phyloP scores from a whole-genome alignment of 2,329 filamentous ascomycete species.

The Cephalotrichum gorgonifer region DNA sequence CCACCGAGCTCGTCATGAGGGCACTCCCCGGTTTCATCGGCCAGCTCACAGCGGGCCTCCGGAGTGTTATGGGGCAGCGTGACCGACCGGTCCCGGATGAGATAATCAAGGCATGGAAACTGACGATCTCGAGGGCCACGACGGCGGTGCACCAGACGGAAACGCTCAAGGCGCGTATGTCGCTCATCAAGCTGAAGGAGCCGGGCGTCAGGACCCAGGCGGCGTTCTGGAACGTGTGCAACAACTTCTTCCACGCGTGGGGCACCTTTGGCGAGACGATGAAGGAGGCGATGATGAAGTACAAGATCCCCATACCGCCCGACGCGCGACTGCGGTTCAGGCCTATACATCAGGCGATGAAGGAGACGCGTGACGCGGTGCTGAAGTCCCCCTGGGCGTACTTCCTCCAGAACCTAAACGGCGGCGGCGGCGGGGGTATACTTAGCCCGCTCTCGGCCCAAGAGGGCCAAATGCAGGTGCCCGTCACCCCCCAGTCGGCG shows the following conservation, averaged over 20 bases:
- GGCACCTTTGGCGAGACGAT: slow-evolving; percentile 52
- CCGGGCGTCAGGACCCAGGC: slow-evolving; percentile 58
- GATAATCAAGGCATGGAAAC: slow-evolving; percentile 55
- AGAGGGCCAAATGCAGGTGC: slow-evolving; percentile 30
- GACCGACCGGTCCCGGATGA: slow-evolving; percentile 36
- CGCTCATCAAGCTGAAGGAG: slow-evolving; percentile 75
- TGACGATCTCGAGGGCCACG: slow-evolving; percentile 61
- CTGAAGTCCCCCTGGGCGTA: slow-evolving; percentile 47
- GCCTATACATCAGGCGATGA: slow-evolving; percentile 72
- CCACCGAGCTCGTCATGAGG: slow-evolving; percentile 62
- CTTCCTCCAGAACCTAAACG: slow-evolving; percentile 21
- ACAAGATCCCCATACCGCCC: slow-evolving; percentile 40
- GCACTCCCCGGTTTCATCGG: slow-evolving; percentile 60
- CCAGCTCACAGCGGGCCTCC: slow-evolving; percentile 55
- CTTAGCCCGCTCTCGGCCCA: slow-evolving; percentile 1
- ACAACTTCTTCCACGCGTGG: slow-evolving; percentile 62
- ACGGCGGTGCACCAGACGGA: slow-evolving; percentile 64
- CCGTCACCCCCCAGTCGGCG: slow-evolving; percentile 82
- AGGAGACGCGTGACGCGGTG: slow-evolving; percentile 68
- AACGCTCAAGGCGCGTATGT: slow-evolving; percentile 61
- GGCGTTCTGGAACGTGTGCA: slow-evolving; percentile 61
- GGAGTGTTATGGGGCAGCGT: slow-evolving; percentile 50
- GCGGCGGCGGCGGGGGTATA: not conserved
- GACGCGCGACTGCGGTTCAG: slow-evolving; percentile 67
- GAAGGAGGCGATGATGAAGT: slow-evolving; percentile 35